Conservation (phyloP, 768 basidiomycete genomes). For the Mycena polygramma region DNA sequence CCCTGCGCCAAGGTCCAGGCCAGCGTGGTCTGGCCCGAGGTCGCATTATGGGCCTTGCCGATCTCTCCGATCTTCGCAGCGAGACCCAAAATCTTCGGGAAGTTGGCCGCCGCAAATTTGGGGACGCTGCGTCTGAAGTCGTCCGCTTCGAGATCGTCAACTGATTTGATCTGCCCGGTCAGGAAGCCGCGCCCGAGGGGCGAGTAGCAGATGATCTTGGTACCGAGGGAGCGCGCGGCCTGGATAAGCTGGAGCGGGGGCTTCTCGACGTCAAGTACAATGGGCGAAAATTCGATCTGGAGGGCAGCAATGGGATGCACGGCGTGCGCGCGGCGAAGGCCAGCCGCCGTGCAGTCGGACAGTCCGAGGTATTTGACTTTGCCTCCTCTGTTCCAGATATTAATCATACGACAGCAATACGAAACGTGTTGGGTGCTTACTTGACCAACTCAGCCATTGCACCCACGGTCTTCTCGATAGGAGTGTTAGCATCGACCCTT, state of each 20-base stretch:
- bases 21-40: slow-evolving; percentile 57
- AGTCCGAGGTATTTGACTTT: slow-evolving; percentile 65
- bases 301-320: slow-evolving; percentile 59
- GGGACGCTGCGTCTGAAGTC: slow-evolving; percentile 54
- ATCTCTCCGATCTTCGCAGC: slow-evolving; percentile 51
- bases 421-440: slow-evolving; percentile 27
- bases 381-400: slow-evolving; percentile 44
- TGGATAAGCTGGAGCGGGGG: slow-evolving; percentile 51
- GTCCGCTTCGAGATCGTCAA: slow-evolving; percentile 53
- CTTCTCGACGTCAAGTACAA: slow-evolving; percentile 59
- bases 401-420: not conserved
- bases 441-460: slow-evolving; percentile 54
- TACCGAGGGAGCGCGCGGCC: slow-evolving; percentile 57
- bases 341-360: slow-evolving; percentile 59
- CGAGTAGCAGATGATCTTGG: slow-evolving; percentile 60
- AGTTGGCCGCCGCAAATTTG: slow-evolving; percentile 56
- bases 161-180: slow-evolving; percentile 59
- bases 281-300: slow-evolving; percentile 60
- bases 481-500: slow-evolving; percentile 40
- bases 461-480: slow-evolving; percentile 48
- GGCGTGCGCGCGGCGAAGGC: slow-evolving; percentile 61
- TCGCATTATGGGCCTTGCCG: slow-evolving; percentile 50
- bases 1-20: slow-evolving; percentile 63
- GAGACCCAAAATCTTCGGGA: slow-evolving; percentile 55
- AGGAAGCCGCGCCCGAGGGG: slow-evolving; percentile 64